Base-by-base conservation (phyloP, 192 early-diverging fungal species). In the Coemansia sp. region DNA sequence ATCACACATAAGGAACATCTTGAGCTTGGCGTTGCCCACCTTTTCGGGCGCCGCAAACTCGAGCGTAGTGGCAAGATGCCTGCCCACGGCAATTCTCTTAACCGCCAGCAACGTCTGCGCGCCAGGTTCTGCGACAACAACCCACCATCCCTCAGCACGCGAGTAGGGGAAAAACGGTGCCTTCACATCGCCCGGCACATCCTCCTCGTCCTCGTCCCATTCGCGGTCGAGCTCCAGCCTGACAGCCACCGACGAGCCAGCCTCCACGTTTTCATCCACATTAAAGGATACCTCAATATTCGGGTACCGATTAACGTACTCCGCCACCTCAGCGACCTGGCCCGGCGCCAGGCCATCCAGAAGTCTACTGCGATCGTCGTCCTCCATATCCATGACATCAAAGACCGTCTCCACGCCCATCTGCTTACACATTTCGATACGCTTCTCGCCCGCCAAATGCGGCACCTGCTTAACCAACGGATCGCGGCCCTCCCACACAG, bases 131-230 rank as follows among this genome's bases (percentile, higher is more conserved):
- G 93, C 96, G 42, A 99, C 70, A 7, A 99, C 93, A 63, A 98
- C 77, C 98, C 98, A 99, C 98, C 98, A 99, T 14, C 90, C 91
- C 78, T 99, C 98, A 55, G 93, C 89, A 78, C 96, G 94, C 77
- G 88, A 78, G 19, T 80, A 77, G 8, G 98, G 96, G 87, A 93
- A 99, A 85, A 89, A 96, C 6, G 96, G 96, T 37, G 98, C 96
- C 59, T 93, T 85, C 5, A 96, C 97, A 6, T 90, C 91, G 0
- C 94, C 94, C 52, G 76, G 76, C 28, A 95, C 75, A 26, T 80
- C 82, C 3, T 49, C 35, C 2, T 75, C 74, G 1, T 89, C 90
- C 3, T 96, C 94, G 50, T 95, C 91, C 35, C 75, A 86, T 46
- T 96, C 95, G 58, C 98, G 91, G 61, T 93, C 92, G 62, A 99